Base-by-base conservation (phyloP, 2,329 filamentous ascomycete genomes). In the Fusarium sp. region DNA sequence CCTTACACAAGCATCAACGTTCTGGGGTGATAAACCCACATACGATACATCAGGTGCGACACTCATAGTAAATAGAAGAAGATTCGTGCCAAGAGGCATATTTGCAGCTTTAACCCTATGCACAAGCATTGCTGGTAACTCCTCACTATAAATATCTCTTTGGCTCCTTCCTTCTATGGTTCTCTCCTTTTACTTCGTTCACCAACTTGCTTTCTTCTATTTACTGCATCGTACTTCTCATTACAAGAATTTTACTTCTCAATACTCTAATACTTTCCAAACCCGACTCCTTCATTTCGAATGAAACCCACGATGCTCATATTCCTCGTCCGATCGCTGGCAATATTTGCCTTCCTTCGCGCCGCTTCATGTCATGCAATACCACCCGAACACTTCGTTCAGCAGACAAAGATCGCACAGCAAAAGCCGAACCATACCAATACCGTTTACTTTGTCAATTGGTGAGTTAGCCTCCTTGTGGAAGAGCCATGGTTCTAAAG, bases 401-500 rank as follows among this genome's bases (percentile, higher is more conserved):
- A 61, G 11, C 19, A 25, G 10, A 47, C 45, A 47, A 47, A 37
- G 20, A 23, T 72, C 25, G 48, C 71, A 22, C 74, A 72, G 47
- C 68, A 68, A 19, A 62, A 59, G 7, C 62, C 53, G 41, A 75
- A 73, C 43, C 71, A 68, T 53, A 23, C 35, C 17, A 68, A 68
- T 46, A 50, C 65, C 25, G 56, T 58, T 13, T 68, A 68, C 33
- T 68, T 68, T 23, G 44, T 50, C 4, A 63, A 68, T 45, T 68
- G 66, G 66, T 67, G 27, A 22, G 35, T 40, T 13, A n/a, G 25
- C 7, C 19, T 20, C 14, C 53, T 52, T 23, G 84, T 84, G 67
- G 74, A 80, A 3, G 82, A 10, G 17, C 83, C 67, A 83, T 83
- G 56, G 79, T 13, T 15, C 30, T 68, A 17, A 65, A 43, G 9